Evolutionary conservation across 768 basidiomycete genomes (phyloP).

Genomic region (Mycena indigotica): DNA sequence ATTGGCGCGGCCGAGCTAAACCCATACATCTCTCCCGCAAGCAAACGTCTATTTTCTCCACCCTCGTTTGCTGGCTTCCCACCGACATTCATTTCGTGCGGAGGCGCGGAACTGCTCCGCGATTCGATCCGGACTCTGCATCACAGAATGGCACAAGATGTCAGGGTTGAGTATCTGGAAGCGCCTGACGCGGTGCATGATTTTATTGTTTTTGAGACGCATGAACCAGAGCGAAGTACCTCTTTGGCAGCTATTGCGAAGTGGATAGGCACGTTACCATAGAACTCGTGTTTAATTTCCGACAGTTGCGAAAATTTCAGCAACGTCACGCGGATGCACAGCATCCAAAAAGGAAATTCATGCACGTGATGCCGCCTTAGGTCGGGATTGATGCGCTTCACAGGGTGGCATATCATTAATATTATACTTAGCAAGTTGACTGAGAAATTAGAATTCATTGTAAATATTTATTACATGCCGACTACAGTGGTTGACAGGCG

Average conservation of each 20-base stretch:
- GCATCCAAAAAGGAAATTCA: too few relatives aligned
- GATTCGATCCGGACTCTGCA: slow-evolving; percentile 52
- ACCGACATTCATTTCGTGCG: slow-evolving; percentile 58
- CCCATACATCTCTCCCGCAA: slow-evolving; percentile 63
- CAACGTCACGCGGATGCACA: too few relatives aligned
- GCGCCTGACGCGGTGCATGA: slow-evolving; percentile 57
- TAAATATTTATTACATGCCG: too few relatives aligned
- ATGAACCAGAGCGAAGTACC: slow-evolving; percentile 55
- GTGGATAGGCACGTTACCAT: slow-evolving; percentile 44
- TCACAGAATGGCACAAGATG: slow-evolving; percentile 52
- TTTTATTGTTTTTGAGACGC: slow-evolving; percentile 50
- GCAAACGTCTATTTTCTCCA: slow-evolving; percentile 35
- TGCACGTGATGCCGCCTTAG: too few relatives aligned
- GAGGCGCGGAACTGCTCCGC: slow-evolving; percentile 59
- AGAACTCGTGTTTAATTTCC: too few relatives aligned
- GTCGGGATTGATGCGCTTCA: too few relatives aligned
- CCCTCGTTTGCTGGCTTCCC: slow-evolving; percentile 60
- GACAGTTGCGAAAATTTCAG: too few relatives aligned
- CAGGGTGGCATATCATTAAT: too few relatives aligned
- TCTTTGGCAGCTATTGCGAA: slow-evolving; percentile 50
- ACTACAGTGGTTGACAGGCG: too few relatives aligned
- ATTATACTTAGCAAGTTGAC: too few relatives aligned
- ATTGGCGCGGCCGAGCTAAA: slow-evolving; percentile 47
- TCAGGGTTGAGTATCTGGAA: slow-evolving; percentile 51
- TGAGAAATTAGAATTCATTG: too few relatives aligned